Base-by-base conservation (phyloP, 352 stramenopile species). In the Pythium apleroticum region DNA sequence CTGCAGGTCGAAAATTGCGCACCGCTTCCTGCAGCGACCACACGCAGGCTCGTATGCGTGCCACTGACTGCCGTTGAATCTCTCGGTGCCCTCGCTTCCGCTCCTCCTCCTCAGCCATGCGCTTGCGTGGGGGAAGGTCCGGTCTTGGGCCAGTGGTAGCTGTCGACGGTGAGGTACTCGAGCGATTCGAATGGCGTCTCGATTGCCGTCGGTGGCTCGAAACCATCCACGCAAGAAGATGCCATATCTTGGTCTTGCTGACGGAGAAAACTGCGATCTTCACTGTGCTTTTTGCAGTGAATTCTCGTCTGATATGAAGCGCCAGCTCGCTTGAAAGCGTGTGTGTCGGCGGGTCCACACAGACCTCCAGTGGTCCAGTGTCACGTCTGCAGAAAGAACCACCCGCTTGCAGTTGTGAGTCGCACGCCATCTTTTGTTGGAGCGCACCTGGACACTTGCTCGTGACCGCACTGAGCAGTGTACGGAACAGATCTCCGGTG, bases 121-220 rank as follows among this genome's bases (percentile, higher is more conserved):
- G 59, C 22, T 10, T 2, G 25, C 59, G 59, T 15, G 49, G 52
- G 1, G 59, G 11, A n/a, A 1, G 24, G 37, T 12, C 27, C 24
- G 3, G 14, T 24, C 43, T 48, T 60, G 15, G 60, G 60, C 60
- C 53, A 60, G 9, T 43, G 0, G 31, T 61, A 67, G 27, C 12
- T 33, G 20, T 49, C 53, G 27, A 67, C 52, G 0, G 52, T 60
- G 52, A 61, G 39, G 41, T 60, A 67, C 15, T 61, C 52, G 14
- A 61, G 52, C 39, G 53, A 41, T 12, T 41, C 35, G 12, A 41
- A 17, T 17, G 35, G 10, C 19, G 35, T 17, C 10, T 41, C 35
- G 10, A 12, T 41, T 12, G 0, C 35, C 0, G 35, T 41, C 10
- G 35, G 35, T 19, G 35, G 19, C 35, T 41, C 35, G 1, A 19